phyloP scores from a whole-genome alignment of 352 stramenopile genomes.

The Globisporangium uncinulatum region DNA sequence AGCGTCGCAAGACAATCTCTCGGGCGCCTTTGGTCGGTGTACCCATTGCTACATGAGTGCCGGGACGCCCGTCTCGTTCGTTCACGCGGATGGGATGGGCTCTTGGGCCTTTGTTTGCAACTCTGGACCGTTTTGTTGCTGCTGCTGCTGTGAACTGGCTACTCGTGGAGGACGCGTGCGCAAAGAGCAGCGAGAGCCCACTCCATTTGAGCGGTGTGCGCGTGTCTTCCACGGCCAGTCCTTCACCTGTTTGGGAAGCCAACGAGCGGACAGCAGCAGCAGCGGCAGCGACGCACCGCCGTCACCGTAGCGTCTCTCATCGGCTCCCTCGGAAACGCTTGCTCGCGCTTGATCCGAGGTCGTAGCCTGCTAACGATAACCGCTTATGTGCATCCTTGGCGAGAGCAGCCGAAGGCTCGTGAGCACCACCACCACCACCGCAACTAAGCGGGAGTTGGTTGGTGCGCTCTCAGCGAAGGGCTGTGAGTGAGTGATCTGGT shows the following conservation, averaged over 20 bases:
- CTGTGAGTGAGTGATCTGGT: conserved; percentile 3
- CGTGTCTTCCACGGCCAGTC: not conserved
- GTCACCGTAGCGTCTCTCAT: conserved; percentile 21
- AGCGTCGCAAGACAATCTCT: conserved; percentile 9
- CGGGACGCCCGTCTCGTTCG: not conserved
- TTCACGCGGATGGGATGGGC: conserved; percentile 1
- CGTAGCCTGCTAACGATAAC: conserved; percentile 18
- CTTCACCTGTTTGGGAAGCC: no score
- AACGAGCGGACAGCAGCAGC: not conserved
- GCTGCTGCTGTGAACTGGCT: not conserved
- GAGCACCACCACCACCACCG: conserved; percentile 76
- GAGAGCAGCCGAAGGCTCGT: conserved; percentile 54
- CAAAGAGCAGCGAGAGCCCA: not conserved
- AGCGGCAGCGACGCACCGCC: not conserved
- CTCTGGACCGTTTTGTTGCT: not conserved
- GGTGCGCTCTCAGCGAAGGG: conserved; percentile 3
- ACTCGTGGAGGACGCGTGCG: not conserved
- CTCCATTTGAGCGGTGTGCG: no score
- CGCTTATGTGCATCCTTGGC: conserved; percentile 14
- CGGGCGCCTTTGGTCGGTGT: conserved; percentile 32
- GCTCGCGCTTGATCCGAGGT: conserved; percentile 26
- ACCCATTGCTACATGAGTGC: conserved; percentile 49
- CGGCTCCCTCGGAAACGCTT: conserved; percentile 36
- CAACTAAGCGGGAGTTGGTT: conserved; percentile 41
- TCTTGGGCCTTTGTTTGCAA: not conserved